Conservation (phyloP, 768 basidiomycete genomes). For the Boletus vermiculosoides region DNA sequence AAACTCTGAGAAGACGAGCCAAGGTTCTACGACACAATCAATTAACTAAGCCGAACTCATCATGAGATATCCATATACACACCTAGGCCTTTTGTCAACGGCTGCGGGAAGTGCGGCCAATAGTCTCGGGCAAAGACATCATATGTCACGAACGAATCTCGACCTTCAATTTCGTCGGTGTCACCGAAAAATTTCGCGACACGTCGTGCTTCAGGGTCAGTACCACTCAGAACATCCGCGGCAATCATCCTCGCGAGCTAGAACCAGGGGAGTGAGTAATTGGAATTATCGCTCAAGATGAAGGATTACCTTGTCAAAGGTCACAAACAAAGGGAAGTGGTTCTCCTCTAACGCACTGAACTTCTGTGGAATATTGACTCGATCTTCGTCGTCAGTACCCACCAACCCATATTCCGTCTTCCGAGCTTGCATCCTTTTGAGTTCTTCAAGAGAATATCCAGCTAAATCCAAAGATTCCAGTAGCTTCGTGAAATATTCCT, state of each 20-base stretch:
- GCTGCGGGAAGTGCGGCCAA: constrained; percentile 59
- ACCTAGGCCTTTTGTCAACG: constrained; percentile 41
- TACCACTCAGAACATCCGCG: constrained; percentile 15
- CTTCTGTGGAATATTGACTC: constrained; percentile 35
- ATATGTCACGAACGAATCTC: constrained; percentile 41
- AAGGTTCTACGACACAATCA: constrained; percentile 44
- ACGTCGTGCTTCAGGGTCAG: constrained; percentile 1
- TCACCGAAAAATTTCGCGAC: constrained; percentile 18
- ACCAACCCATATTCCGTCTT: constrained; percentile 26
- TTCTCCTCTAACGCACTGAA: constrained; percentile 57
- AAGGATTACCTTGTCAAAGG: constrained; percentile 54
- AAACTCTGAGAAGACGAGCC: constrained; percentile 62
- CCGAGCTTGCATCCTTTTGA: constrained; percentile 30
- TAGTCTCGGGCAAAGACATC: constrained; percentile 48
- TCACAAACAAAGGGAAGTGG: constrained; percentile 71
- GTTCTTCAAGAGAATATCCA: constrained; percentile 37
- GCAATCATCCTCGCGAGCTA: constrained; percentile 30
- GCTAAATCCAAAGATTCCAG: constrained; percentile 42
- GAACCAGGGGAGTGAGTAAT: background rate
- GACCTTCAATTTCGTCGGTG: constrained; percentile 14
- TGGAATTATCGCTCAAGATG: background rate
- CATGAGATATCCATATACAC: too few species aligned
- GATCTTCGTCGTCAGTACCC: constrained; percentile 35
- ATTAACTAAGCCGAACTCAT: background rate
- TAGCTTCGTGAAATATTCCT: constrained; percentile 59